Evolutionary conservation across 306 rosid genomes (phyloP), one percentile per base, ranked within the genome.

Genomic region (Fragaria iinumae): DNA sequence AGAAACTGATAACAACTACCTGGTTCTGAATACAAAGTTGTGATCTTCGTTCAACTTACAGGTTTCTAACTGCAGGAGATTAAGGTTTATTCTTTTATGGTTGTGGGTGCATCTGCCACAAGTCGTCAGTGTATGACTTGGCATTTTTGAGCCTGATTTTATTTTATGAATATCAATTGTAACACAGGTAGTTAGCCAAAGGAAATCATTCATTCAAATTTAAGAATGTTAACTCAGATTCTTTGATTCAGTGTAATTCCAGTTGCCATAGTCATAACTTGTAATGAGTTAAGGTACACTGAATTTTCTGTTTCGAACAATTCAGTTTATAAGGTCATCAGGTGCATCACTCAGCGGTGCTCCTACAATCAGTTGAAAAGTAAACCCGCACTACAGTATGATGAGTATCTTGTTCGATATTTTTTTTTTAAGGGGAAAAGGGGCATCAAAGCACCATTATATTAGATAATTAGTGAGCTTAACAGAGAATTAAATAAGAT

Each of bases 1-100:
- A 89, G 45, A 89, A 76, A 80, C 80, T 85, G 78, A 41, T 80
- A 55, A 79, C 43, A 39, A 78, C 87, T 59, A 52, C 77, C 43
- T 83, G 75, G 77, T 82, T 3, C 80, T 86, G 81, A 85, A 57
- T 53, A 69, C 85, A 60, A 45, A 60, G 39, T 2, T 63, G 12
- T 49, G 48, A 17, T 70, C 38, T 13, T 77, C 20, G 14, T 67
- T 74, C 29, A 32, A 44, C 56, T 21, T 21, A 50, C 56, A 21
- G 6, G 29, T 32, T 44, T 44, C 44, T 52, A 55, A n/a, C 41
- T 64, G 45, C 73, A 69, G 48, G 60, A 43, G 71, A 53, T 50
- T 7, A 77, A 75, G 73, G 62, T 68, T 17, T 13, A 38, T 55
- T 55, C 8, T n/a, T 56, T 56, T 21, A 8, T 2, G 55, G 43